Base-by-base conservation (phyloP, 495 filamentous ascomycete species). In the Talaromyces wortmannii region DNA sequence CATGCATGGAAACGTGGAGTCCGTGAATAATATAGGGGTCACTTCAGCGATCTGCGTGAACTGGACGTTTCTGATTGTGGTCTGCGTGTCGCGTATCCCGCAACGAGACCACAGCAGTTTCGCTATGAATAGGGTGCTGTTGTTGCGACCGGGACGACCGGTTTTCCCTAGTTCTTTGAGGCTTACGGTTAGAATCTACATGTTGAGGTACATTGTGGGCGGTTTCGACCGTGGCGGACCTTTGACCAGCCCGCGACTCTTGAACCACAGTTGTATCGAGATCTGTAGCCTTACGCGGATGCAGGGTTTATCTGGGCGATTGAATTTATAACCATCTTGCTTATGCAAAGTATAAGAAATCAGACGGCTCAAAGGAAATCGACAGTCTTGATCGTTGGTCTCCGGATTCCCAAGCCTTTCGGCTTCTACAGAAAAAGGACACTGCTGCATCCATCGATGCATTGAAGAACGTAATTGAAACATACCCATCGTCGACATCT, bases 281-380 rank as follows among this genome's bases (percentile, higher is more conserved):
- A 23, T 23, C 23, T 23, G 23, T 23, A 23, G 1, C 23, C 23
- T 23, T 4, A 23, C 4, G 23, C 4, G 23, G 23, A 23, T 23
- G 23, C 23, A 23, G 7, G 45, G 16, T 55, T 58, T 52, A 56
- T 69, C n/a, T 59, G 57, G 55, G 45, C 47, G 13, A 49, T 71
- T 5, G 48, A 59, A 7, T 57, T 46, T 23, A 68, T 69, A 12
- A 61, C 56, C 7, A 69, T 67, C 63, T 63, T 67, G 60, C 49
- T 70, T 11, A 74, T 74, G 62, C 59, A 72, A 60, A 68, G 51
- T 72, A 68, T 59, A 49, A 40, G 18, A 74, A 72, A 57, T 64
- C 69, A 7, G 66, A 69, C 55, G 62, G 63, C 10, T 53, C 63
- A 16, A 59, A 67, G 13, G 66, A 66, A 1, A 48, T 74, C 5